Evolutionary conservation across 2,329 filamentous ascomycete species (phyloP), one percentile per base, ranked within the genome.

Genomic region (Eurotiales sp.): DNA sequence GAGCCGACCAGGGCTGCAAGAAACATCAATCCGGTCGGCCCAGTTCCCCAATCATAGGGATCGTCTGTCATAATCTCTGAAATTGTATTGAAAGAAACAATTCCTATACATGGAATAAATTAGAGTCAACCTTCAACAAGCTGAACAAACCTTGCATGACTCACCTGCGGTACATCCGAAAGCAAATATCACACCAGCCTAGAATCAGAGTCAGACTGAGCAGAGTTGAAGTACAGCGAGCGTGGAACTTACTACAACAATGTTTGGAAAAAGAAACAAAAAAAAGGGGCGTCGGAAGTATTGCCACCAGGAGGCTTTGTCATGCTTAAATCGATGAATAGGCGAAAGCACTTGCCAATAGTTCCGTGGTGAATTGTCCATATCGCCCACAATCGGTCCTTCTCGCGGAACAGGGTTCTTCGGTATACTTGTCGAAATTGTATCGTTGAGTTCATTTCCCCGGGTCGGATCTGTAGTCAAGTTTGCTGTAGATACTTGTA

Each of bases 281-380:
- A 66, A 64, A 46, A 72, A 72, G 4, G 69, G 70, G 4, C 70
- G 64, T 62, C 64, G 55, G 15, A 72, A 71, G 53, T 71, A 72
- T 47, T 72, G 69, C n/a, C 59, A 61, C 62, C 61, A 64, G 12
- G 63, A 67, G n/a, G 69, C 72, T 15, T 59, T 55, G 50, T 71
- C 68, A n/a, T 71, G 61, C 3, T 41, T 25, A 12, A 41, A 41
- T 6, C 39, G 19, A 52, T 49, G 37, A 58, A 64, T 46, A 54
- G 55, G 15, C 63, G 65, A 46, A 27, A 65, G 52, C 34, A 63
- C 19, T 17, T 41, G 39, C 39, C 39, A 41, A 15, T 41, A 41
- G 39, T 25, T 41, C 17, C 39, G 39, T 41, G 39, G 39, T 14
- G 25, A n/a, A 41, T 25, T 21, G 21, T 41, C 39, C 39, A 41